Evolutionary conservation across 306 rosid species (phyloP).

Genomic region (Astragalus membranaceus): DNA sequence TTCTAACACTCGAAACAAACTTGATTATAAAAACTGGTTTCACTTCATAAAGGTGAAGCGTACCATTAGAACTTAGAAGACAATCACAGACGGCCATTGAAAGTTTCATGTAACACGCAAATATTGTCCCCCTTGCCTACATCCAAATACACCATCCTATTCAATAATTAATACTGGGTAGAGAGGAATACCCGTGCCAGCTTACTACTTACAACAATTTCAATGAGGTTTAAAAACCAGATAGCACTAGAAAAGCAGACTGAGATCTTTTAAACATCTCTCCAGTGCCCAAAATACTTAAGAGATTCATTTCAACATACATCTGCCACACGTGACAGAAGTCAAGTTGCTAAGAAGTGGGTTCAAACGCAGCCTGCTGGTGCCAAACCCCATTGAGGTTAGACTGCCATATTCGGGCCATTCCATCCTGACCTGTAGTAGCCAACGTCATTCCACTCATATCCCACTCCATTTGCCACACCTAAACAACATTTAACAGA

Average conservation of each 20-base stretch:
- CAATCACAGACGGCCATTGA: no score
- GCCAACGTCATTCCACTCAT: constrained; percentile 99
- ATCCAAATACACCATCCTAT: constrained; percentile 4
- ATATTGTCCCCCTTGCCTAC: constrained; percentile 5
- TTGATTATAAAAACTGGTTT: no score
- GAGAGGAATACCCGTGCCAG: not conserved
- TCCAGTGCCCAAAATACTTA: not conserved
- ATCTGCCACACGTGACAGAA: not conserved
- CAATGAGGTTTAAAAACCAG: not conserved
- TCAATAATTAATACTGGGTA: not conserved
- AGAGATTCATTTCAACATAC: not conserved
- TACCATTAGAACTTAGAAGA: no score
- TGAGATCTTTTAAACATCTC: not conserved
- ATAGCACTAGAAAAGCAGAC: not conserved
- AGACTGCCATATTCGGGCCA: constrained; percentile 82
- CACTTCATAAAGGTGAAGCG: no score
- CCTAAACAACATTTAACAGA: constrained; percentile 37
- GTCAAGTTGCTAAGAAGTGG: constrained; percentile 42
- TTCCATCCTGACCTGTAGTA: constrained; percentile 69
- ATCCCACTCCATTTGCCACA: constrained; percentile 97
- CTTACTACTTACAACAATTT: constrained; percentile 13
- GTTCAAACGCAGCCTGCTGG: constrained; percentile 72
- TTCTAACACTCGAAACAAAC: no score
- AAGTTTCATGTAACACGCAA: not conserved
- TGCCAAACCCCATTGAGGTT: constrained; percentile 85